Evolutionary conservation across 768 basidiomycete species (phyloP).

Genomic region (Flagelloscypha sp.): DNA sequence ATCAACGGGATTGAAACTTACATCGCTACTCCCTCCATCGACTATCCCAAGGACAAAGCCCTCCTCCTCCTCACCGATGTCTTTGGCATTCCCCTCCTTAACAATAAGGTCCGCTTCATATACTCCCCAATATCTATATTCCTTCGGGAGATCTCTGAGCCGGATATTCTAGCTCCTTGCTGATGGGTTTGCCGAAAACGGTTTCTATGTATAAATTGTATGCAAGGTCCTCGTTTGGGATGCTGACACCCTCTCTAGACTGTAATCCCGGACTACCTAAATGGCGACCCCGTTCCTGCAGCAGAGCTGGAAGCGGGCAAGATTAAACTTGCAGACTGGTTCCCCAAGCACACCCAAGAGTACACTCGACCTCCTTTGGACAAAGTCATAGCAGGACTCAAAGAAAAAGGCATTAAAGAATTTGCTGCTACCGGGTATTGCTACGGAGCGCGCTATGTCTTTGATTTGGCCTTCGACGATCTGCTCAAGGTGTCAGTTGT

Average conservation of each 20-base stretch:
- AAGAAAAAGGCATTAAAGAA: slow-evolving; percentile 45
- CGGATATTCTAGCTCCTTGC: slow-evolving; percentile 16
- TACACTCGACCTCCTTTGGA: slow-evolving; percentile 43
- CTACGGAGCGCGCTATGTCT: slow-evolving; percentile 51
- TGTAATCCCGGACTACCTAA: slow-evolving; percentile 32
- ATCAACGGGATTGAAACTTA: slow-evolving; percentile 33
- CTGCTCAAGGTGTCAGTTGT: slow-evolving; percentile 29
- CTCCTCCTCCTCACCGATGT: slow-evolving; percentile 31
- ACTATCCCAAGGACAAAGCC: slow-evolving; percentile 26
- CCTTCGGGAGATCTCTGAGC: too few species aligned
- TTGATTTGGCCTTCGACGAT: slow-evolving; percentile 37
- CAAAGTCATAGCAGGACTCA: slow-evolving; percentile 49
- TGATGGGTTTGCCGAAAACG: slow-evolving; percentile 30
- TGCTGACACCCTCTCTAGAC: slow-evolving; percentile 18
- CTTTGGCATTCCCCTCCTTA: slow-evolving; percentile 27
- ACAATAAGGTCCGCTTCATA: slow-evolving; percentile 19
- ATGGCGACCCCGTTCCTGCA: slow-evolving; percentile 31
- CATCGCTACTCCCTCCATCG: slow-evolving; percentile 27
- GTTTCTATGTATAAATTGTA: slow-evolving; percentile 20
- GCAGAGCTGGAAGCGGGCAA: slow-evolving; percentile 26
- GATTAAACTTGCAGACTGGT: slow-evolving; percentile 37
- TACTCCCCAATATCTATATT: not conserved
- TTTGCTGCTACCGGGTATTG: slow-evolving; percentile 66
- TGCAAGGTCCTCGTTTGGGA: not conserved
- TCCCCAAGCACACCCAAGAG: slow-evolving; percentile 29